Percentiles rank a stretch among this genome's conserved stretches.
phyloP scores from a whole-genome alignment of 352 stramenopile genomes.

The Plasmopara viticola region DNA sequence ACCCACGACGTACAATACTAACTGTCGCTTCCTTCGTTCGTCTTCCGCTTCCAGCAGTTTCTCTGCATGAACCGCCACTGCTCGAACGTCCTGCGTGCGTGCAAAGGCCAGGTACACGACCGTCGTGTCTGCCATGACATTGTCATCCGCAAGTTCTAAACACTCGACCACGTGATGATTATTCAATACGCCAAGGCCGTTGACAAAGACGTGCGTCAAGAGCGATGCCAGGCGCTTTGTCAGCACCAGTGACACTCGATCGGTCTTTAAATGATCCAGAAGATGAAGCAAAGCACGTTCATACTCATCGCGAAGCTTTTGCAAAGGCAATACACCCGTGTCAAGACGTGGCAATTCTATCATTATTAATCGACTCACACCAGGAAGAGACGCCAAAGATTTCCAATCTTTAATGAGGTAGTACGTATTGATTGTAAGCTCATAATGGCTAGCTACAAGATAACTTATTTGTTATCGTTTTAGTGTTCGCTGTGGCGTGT shows the following conservation, averaged over 20 bases:
- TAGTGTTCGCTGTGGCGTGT: constrained; percentile 49
- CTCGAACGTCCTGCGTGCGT: constrained; percentile 36
- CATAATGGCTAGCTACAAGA: background rate
- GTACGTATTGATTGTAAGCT: constrained; percentile 3
- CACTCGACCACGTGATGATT: constrained; percentile 37
- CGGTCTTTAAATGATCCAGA: constrained; percentile 27
- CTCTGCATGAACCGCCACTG: constrained; percentile 36
- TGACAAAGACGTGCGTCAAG: constrained; percentile 53
- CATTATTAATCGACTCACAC: constrained; percentile 10
- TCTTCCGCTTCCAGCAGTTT: constrained; percentile 28
- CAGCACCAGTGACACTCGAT: constrained; percentile 48
- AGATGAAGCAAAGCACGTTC: constrained; percentile 33
- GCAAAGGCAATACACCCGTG: constrained; percentile 23
- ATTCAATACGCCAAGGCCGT: constrained; percentile 36
- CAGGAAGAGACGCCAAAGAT: constrained; percentile 21
- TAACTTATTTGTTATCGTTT: background rate
- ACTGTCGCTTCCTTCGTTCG: constrained; percentile 7
- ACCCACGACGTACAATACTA: constrained; percentile 39
- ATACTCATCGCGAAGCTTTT: constrained; percentile 41
- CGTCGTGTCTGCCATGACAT: constrained; percentile 21
- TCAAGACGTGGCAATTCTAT: constrained; percentile 27
- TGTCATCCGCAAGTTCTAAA: constrained; percentile 50
- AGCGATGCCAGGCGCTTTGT: constrained; percentile 46
- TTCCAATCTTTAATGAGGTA: constrained; percentile 4
- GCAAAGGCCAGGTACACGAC: constrained; percentile 49